phyloP scores from a whole-genome alignment of 371 early-diverging fungal genomes.

The Lichtheimia ramosa region DNA sequence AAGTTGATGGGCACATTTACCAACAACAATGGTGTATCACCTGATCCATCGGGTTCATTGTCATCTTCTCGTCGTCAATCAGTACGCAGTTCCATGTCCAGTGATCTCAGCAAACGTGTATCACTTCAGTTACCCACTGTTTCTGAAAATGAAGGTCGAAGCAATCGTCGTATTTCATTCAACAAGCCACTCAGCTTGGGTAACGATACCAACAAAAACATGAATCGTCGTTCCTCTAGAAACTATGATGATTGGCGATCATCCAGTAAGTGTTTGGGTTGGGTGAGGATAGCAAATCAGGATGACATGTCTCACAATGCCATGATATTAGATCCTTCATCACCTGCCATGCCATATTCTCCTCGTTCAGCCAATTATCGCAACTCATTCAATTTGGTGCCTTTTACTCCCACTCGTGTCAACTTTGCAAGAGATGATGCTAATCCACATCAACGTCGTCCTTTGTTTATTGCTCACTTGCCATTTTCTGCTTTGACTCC shows the following conservation, averaged over 20 bases:
- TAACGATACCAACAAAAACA: slow-evolving; percentile 22
- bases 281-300: neutral
- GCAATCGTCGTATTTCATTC: slow-evolving; percentile 26
- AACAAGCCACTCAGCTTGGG: slow-evolving; percentile 35
- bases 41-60: neutral
- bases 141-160: slow-evolving; percentile 25
- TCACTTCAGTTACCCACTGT: slow-evolving; percentile 44
- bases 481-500: slow-evolving; percentile 59
- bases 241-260: slow-evolving; percentile 51
- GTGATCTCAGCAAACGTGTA: slow-evolving; percentile 28
- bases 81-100: neutral
- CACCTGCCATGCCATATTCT: slow-evolving; percentile 12
- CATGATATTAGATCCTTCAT: slow-evolving; percentile 4
- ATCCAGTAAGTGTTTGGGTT: slow-evolving; percentile 14
- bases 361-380: slow-evolving; percentile 20
- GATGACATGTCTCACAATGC: neutral
- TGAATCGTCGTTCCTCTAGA: slow-evolving; percentile 36
- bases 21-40: slow-evolving; percentile 5
- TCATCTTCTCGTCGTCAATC: neutral
- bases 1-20: slow-evolving; percentile 52
- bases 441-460: slow-evolving; percentile 55
- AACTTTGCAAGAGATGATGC: slow-evolving; percentile 54
- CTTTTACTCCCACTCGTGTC: slow-evolving; percentile 54
- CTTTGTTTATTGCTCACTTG: slow-evolving; percentile 58
- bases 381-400: slow-evolving; percentile 39